Base-by-base conservation (phyloP, 176 grass and related monocot species). In the Triticum dicoccoides region DNA sequence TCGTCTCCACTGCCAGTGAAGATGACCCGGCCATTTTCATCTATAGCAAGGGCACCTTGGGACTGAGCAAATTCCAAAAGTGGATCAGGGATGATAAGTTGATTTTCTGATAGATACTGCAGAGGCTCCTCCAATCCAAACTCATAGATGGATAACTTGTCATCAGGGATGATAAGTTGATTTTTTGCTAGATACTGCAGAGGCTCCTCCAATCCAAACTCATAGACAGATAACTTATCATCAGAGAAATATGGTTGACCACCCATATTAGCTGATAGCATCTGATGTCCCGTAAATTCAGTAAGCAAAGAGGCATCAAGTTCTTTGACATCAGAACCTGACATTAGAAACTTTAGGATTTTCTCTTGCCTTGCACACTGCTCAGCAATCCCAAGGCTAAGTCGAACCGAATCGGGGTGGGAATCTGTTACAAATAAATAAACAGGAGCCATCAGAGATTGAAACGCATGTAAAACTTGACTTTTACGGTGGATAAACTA, bases 331-430 rank as follows among this genome's bases (percentile, higher is more conserved):
- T 89, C 83, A 4, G 88, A 87, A 18, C 91, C 86, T n/a, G 93
- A 91, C 77, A 69, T 89, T 18, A 98, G 94, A 88, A 92, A 92
- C 81, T 92, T 88, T 27, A 94, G 62, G 24, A 96, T 94, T 76
- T 92, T 90, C 67, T 96, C 88, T 80, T 94, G 89, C 84, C 92
- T 91, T 42, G 69, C 77, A 11, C 90, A 96, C 14, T 92, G 90
- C 58, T 94, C 94, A 2, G 94, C 83, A 7, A 94, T 96, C 47
- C 92, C 89, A 76, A 93, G 83, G 80, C 94, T 87, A 64, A 99
- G 91, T 68, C 70, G 90, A 78, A 94, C 79, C 0, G 76, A 94
- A 35, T 95, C 91, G 23, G 78, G 85, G 51, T 78, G 82, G 66
- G 79, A 88, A 80, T 94, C 95, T 97, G 92, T 78, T 87, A n/a